These are phyloP conservation scores for Trichoderma afroharzianum DNA, from an alignment of 2,329 filamentous ascomycete species.

Conservation along the genomic window DNA sequence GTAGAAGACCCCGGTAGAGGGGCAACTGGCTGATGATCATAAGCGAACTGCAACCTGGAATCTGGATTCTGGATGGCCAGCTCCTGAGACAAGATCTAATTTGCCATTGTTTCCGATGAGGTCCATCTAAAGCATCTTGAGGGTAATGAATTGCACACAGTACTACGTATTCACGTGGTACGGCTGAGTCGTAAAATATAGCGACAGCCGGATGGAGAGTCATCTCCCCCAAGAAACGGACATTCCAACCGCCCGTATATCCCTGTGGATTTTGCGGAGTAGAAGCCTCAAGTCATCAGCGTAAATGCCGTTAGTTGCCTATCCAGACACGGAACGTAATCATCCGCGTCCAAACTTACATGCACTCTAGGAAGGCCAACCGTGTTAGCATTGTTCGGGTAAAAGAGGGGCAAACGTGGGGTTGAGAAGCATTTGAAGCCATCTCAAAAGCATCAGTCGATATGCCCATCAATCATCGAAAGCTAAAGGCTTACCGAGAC, in stretches of 20 bases:
- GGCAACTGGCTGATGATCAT: not conserved
- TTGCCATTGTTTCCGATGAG: not conserved
- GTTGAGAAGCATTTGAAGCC: not conserved
- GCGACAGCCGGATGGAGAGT: not conserved
- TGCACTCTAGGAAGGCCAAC: not conserved
- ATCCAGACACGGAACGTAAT: not conserved
- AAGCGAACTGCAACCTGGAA: not conserved
- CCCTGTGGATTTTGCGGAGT: not conserved
- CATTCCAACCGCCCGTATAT: not conserved
- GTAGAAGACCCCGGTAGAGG: not conserved
- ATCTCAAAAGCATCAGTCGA: not conserved
- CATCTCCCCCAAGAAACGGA: not conserved
- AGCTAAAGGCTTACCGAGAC: not conserved
- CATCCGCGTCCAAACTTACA: not conserved
- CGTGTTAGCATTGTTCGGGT: not conserved
- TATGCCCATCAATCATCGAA: not conserved
- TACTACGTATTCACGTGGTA: not conserved
- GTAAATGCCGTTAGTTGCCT: not conserved
- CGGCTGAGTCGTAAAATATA: not conserved
- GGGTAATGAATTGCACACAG: not conserved
- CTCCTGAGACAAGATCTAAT: not conserved
- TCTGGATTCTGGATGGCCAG: not conserved
- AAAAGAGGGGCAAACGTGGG: conserved; percentile 12
- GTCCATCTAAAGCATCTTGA: not conserved
- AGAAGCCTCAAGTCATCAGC: not conserved